Evolutionary conservation across 2,329 filamentous ascomycete genomes (phyloP), one percentile per base, ranked within the genome.

Genomic region (Aspergillus sp.): DNA sequence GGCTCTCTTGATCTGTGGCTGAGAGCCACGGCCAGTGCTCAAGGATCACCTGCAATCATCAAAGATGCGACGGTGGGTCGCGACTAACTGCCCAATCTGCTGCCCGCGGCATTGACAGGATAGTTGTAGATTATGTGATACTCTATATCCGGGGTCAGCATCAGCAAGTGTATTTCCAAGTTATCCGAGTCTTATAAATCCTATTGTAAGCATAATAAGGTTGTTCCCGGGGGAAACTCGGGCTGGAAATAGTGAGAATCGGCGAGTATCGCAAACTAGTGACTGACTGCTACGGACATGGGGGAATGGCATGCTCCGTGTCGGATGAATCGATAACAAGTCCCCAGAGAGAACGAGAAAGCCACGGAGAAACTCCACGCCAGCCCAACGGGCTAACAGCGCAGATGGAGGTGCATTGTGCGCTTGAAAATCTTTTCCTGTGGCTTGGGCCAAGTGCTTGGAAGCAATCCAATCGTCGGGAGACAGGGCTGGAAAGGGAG

Each of bases 1-100:
- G 53, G n/a, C 9, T 55, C 41, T 9, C 11, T 22, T 13, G 54
- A 56, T 57, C 54, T 49, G 54, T 57, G 54, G 54, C 54, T 57
- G 54, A 50, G 46, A 41, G n/a, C 38, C 34, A 41, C 34, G 34
- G 34, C 34, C 45, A 31, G 30, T 30, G 52, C 52, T 46, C 45
- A 34, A 23, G 28, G 22, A 7, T 30, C 15, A 19, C 4, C 4
- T 54, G 34, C 22, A 7, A 43, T 19, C 11, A 22, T 9, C 28
- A 15, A 23, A 43, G 38, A 54, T 25, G 51, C n/a, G 34, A 28
- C n/a, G 11, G 23, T 38, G 22, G 50, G 50, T 31, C 30, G 34
- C 51, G 51, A 54, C 28, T 45, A 54, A 45, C 51, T 54, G 51
- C 51, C 51, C 38, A 54, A 46, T 46, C 38, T 46, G 52, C 52